phyloP scores from a whole-genome alignment of 805 yeast genomes.

The Zygoascus bituminiphila region DNA sequence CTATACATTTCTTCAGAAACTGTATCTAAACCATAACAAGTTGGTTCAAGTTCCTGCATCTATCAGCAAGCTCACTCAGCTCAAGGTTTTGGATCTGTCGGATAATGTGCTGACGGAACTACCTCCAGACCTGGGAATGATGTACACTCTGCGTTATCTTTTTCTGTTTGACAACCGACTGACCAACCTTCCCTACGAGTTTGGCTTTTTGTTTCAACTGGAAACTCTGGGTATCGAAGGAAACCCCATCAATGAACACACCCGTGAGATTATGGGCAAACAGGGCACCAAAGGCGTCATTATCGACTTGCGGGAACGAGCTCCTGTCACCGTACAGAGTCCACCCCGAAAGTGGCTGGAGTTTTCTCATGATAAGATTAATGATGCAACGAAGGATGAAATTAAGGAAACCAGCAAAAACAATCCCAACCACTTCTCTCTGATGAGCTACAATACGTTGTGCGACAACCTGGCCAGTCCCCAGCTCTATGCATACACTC shows the following conservation, averaged over 20 bases:
- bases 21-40: conserved; percentile 82
- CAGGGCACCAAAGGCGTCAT: conserved; percentile 82
- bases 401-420: conserved; percentile 4
- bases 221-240: conserved; percentile 91
- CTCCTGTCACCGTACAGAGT: conserved; percentile 58
- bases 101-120: conserved; percentile 60
- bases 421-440: conserved; percentile 43
- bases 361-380: conserved; percentile 28
- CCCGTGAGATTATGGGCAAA: conserved; percentile 61
- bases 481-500: conserved; percentile 86
- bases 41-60: conserved; percentile 58
- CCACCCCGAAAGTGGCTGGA: conserved; percentile 77
- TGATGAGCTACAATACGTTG: conserved; percentile 81
- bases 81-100: conserved; percentile 80
- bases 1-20: conserved; percentile 75
- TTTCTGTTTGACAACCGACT: conserved; percentile 84
- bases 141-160: conserved; percentile 70
- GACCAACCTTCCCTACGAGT: conserved; percentile 65
- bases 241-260: conserved; percentile 63
- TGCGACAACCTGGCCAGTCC: conserved; percentile 95
- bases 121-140: conserved; percentile 80
- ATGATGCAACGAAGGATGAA: conserved; percentile 3
- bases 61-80: conserved; percentile 57
- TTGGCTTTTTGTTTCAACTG: conserved; percentile 77
- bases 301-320: conserved; percentile 70